Base-by-base conservation (phyloP, 192 early-diverging fungal species). In the Coemansia sp. region DNA sequence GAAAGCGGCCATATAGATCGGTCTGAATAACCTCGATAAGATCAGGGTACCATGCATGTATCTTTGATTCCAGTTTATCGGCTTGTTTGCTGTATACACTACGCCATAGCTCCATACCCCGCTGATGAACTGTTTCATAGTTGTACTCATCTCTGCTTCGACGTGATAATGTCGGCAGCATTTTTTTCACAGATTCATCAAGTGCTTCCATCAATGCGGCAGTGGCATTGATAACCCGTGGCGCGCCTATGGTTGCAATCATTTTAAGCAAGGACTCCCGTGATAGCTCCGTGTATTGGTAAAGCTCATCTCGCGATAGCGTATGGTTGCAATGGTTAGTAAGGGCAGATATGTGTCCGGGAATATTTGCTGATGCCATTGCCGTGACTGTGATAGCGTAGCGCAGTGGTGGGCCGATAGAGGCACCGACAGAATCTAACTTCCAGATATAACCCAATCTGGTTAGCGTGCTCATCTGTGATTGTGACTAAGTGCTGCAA, bases 21-120 rank as follows among this genome's bases (percentile, higher is more conserved):
- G 63, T 68, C 64, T 76, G 68, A n/a, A 76, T 76, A 38, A 76
- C 64, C 55, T 76, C 74, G 18, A 70, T 62, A 18, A 76, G 68
- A 16, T 76, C 74, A 0, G 74, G 74, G 25, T 67, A 64, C 74
- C 67, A 70, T 41, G n/a, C 48, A 1, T 57, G 51, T 26, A 76
- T 61, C 31, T 76, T 70, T 1, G 30, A 27, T n/a, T 76, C 64
- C 2, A 76, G 64, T 44, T 70, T 69, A 0, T 67, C 68, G 3
- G 74, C 67, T 25, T 76, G 67, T 18, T 14, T 63, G 68, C 74
- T 66, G 56, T 76, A 76, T 31, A 76, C 64, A 6, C 34, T n/a
- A 5, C 56, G 51, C 74, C 74, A 76, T 26, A 76, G 51, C 10
- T 54, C 55, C 9, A 59, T 5, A 6, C 74, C 74, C 10, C 74